A percentile compares a stretch with the other conserved stretches of the same genome.
phyloP scores from a whole-genome alignment of 2,329 filamentous ascomycete genomes.

The Colletotrichum simmondsii region DNA sequence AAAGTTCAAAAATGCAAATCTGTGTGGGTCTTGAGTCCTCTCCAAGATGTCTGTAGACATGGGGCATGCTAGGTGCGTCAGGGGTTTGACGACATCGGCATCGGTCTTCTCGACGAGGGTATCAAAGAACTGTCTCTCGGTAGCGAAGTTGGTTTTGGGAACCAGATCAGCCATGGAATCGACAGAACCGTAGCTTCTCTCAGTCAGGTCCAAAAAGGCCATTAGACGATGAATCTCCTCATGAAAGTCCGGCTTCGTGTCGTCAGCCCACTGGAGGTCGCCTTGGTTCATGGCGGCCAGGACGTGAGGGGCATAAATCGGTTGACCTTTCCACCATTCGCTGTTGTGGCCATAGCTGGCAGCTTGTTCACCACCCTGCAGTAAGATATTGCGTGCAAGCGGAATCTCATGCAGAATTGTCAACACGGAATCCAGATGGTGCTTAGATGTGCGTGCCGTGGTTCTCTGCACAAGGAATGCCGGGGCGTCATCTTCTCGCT shows the following conservation, averaged over 20 bases:
- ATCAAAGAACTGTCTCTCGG: constrained; percentile 58
- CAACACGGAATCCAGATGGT: constrained; percentile 63
- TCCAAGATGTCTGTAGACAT: constrained; percentile 44
- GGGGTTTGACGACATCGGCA: constrained; percentile 39
- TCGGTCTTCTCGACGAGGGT: constrained; percentile 42
- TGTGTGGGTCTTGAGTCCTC: constrained; percentile 43
- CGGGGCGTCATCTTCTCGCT: constrained; percentile 55
- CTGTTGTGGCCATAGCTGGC: constrained; percentile 64
- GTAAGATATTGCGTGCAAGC: constrained; percentile 64
- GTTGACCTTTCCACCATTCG: constrained; percentile 71
- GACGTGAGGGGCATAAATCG: constrained; percentile 55
- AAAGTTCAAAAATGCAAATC: constrained; percentile 56
- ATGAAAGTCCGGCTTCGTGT: constrained; percentile 50
- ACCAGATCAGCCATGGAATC: constrained; percentile 56
- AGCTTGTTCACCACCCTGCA: constrained; percentile 53
- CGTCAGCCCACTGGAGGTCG: constrained; percentile 45
- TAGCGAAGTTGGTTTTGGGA: constrained; percentile 45
- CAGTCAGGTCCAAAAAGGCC: constrained; percentile 70
- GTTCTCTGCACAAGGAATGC: constrained; percentile 59
- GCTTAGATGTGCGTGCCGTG: constrained; percentile 48
- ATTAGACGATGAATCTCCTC: constrained; percentile 71
- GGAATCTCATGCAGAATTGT: constrained; percentile 72
- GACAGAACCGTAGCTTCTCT: constrained; percentile 68
- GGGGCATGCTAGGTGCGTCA: constrained; percentile 43
- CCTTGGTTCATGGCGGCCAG: constrained; percentile 45